Conservation (phyloP, 768 basidiomycete species). For the Lenzites betulinus region DNA sequence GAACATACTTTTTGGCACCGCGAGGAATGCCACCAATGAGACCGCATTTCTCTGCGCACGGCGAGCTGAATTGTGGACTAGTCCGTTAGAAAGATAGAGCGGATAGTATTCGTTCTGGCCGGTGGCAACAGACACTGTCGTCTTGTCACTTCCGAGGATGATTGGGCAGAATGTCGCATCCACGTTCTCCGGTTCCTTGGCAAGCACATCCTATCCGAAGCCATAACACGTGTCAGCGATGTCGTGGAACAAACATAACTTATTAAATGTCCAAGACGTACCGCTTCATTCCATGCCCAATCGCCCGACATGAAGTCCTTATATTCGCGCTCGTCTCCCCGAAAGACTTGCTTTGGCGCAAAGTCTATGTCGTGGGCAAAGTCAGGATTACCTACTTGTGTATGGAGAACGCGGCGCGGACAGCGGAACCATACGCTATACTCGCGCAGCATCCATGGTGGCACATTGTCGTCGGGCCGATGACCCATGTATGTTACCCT, state of each 20-base stretch:
- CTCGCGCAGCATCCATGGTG: slow-evolving; percentile 29
- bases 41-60: slow-evolving; percentile 27
- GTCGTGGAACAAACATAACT: too few species aligned
- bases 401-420: slow-evolving; percentile 17
- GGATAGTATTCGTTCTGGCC: slow-evolving; percentile 34
- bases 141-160: slow-evolving; percentile 12
- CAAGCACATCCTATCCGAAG: background rate
- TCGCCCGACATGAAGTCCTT: slow-evolving; percentile 21
- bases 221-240: too few species aligned
- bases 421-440: slow-evolving; percentile 28
- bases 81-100: slow-evolving; percentile 29
- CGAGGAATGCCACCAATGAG: slow-evolving; percentile 25
- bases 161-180: background rate
- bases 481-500: slow-evolving; percentile 25
- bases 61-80: slow-evolving; percentile 22
- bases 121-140: slow-evolving; percentile 27
- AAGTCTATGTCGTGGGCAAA: slow-evolving; percentile 28
- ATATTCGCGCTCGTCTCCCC: slow-evolving; percentile 13
- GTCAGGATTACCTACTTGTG: slow-evolving; percentile 24
- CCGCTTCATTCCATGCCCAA: slow-evolving; percentile 10
- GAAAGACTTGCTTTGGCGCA: slow-evolving; percentile 20
- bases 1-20: slow-evolving; percentile 35
- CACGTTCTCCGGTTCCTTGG: background rate
- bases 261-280: too few species aligned
- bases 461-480: slow-evolving; percentile 2